phyloP scores from a whole-genome alignment of 257 asterid genomes.

The Sherardia arvensis region DNA sequence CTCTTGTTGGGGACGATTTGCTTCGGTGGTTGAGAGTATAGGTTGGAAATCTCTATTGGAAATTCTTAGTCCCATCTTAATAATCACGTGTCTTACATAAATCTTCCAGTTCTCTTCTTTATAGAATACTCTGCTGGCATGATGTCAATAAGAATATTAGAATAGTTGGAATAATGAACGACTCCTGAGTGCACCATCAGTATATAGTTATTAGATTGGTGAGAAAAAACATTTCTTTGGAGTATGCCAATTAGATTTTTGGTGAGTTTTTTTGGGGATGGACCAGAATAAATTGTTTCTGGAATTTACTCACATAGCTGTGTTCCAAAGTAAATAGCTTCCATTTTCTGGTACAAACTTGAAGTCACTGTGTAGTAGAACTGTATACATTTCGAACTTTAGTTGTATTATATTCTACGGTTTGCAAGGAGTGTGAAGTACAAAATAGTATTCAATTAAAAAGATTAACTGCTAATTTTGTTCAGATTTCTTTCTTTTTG shows the following conservation, averaged over 20 bases:
- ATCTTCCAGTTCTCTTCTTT: not conserved
- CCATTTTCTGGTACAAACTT: not conserved
- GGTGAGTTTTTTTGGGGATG: not conserved
- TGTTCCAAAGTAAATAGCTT: not conserved
- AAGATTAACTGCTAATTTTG: not conserved
- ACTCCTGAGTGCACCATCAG: not conserved
- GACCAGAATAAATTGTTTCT: not conserved
- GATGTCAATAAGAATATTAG: not conserved
- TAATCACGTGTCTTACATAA: not conserved
- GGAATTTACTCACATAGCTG: not conserved
- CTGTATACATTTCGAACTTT: not conserved
- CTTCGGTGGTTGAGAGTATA: conserved; percentile 58
- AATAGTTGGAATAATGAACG: not conserved
- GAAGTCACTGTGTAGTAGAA: not conserved
- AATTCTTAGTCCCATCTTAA: not conserved
- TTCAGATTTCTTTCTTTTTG: not conserved
- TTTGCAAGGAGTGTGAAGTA: not conserved
- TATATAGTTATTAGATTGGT: not conserved
- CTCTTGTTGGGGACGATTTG: conserved; percentile 59
- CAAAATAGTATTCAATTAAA: not conserved
- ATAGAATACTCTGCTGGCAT: not conserved
- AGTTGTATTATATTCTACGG: not conserved
- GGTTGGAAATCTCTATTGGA: conserved; percentile 36
- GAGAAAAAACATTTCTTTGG: no score
- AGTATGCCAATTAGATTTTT: not conserved